Base-by-base conservation (phyloP, 169 alveolate genomes). In the Plasmodium malariae region DNA sequence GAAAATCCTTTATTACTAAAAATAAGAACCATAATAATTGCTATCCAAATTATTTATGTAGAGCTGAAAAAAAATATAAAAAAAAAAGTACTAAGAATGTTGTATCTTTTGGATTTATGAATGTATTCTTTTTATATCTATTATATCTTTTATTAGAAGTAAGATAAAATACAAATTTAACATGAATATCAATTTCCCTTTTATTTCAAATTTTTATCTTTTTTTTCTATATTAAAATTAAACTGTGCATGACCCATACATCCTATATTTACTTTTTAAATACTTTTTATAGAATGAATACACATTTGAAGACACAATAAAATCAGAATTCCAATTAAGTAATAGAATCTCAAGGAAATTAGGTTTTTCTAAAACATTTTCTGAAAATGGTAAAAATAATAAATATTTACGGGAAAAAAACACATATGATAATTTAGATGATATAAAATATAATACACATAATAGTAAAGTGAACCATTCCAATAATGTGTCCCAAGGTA, bases 131-230 rank as follows among this genome's bases (percentile, higher is more conserved):
- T 32, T 55, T 67, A 30, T 19, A 12, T 28, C 34, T 67, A 67
- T 37, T 67, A 12, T 67, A 9, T 67, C 34, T 37, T 30, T 30
- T 67, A 67, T 48, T 67, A 21, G 24, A 67, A 48, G 74, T 67
- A 67, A n/a, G 60, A 37, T 40, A 19, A 32, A 48, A 67, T 32
- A 36, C 2, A 26, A 63, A 24, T 17, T 28, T 48, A 26, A n/a
- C n/a, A n/a, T 32, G 12, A 32, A 37, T 4, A 2, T 24, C 14
- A n/a, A 32, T 19, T 34, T 6, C 51, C 6, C 11, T 67, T 12
- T 36, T 21, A 9, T 36, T 55, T 48, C 43, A 63, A 30, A 14
- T 9, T 37, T 63, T 63, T 24, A 19, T 37, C 11, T 49, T 17
- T 67, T 67, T 17, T 67, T 67, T 26, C 28, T 0, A n/a, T 17